phyloP scores from a whole-genome alignment of 768 basidiomycete genomes.

The Lactarius quietus region DNA sequence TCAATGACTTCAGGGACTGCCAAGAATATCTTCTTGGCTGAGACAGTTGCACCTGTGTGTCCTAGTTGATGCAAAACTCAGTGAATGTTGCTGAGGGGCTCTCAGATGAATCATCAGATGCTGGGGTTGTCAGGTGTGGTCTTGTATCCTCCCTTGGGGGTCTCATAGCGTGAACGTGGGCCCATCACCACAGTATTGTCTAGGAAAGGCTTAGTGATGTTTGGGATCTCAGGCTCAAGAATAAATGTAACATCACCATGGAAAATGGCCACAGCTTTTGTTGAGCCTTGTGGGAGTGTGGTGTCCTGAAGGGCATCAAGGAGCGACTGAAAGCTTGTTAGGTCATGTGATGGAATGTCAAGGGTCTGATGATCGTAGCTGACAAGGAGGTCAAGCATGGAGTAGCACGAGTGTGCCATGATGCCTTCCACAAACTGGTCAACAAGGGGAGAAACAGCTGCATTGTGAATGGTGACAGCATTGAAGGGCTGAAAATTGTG shows the following conservation, averaged over 20 bases:
- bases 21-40: not conserved
- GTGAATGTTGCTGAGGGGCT: not conserved
- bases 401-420: slow-evolving; percentile 28
- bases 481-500: slow-evolving; percentile 31
- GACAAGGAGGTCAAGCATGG: not conserved
- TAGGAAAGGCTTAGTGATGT: no score
- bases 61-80: not conserved
- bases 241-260: not conserved
- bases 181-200: no score
- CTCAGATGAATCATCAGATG: not conserved
- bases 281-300: not conserved
- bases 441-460: slow-evolving; percentile 9
- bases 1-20: slow-evolving; percentile 35
- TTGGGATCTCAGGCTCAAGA: not conserved
- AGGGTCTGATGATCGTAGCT: not conserved
- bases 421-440: slow-evolving; percentile 25
- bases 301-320: not conserved
- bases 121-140: not conserved
- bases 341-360: not conserved
- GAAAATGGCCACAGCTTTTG: not conserved
- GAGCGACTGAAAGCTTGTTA: not conserved
- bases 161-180: no score
- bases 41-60: not conserved
- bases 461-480: slow-evolving; percentile 24
- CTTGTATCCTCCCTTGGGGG: not conserved